Evolutionary conservation across 1,284 basidiomycete species (phyloP).

Genomic region (Neonothopanus nambi): DNA sequence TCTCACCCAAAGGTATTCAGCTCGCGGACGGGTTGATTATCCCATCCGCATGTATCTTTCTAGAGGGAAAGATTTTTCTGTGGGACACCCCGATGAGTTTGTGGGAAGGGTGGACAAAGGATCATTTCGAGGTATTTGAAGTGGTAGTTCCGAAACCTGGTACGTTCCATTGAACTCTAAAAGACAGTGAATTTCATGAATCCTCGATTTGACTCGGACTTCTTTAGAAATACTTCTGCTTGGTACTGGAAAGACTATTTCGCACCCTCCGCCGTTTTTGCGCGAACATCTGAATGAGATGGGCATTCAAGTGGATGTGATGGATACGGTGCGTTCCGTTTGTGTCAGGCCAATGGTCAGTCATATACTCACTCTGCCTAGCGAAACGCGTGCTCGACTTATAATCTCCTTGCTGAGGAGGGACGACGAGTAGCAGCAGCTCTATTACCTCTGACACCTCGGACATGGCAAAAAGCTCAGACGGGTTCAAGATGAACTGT

Average conservation of each 20-base stretch:
- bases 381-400: constrained; percentile 93
- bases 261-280: constrained; percentile 72
- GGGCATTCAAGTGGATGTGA: constrained; percentile 91
- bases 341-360: background rate
- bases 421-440: constrained; percentile 90
- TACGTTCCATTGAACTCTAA: too few species aligned
- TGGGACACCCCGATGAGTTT: constrained; percentile 79
- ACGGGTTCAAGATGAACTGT: background rate
- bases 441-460: constrained; percentile 65
- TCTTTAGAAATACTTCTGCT: constrained; percentile 82
- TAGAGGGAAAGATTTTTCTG: constrained; percentile 85
- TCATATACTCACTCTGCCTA: constrained; percentile 30
- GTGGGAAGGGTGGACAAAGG: constrained; percentile 69
- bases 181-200: too few species aligned
- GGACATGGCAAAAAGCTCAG: constrained; percentile 43
- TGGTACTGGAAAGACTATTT: constrained; percentile 79
- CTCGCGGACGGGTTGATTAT: constrained; percentile 78
- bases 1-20: constrained; percentile 60
- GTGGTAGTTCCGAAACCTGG: constrained; percentile 84
- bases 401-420: constrained; percentile 91
- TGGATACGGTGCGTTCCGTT: constrained; percentile 78
- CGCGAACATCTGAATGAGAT: constrained; percentile 71
- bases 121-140: constrained; percentile 81
- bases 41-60: constrained; percentile 77
- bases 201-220: too few species aligned